A percentile compares a stretch with the other conserved stretches of the same genome.
phyloP scores from a whole-genome alignment of 2,329 filamentous ascomycete genomes.

The Fusarium lateritium region DNA sequence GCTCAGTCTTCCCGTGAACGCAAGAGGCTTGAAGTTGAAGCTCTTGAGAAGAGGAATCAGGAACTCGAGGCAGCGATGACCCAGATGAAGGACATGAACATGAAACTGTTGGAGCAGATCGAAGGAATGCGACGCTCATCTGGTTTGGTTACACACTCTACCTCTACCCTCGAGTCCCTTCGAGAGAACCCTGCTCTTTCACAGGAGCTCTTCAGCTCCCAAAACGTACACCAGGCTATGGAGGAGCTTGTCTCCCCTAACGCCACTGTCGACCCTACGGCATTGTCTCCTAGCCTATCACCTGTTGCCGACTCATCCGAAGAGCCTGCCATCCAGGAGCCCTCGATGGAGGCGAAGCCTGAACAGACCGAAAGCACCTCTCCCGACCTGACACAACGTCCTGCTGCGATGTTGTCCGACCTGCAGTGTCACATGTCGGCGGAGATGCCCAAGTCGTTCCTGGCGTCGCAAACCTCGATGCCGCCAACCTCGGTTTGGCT shows the following conservation, averaged over 20 bases:
- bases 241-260: slow-evolving; percentile 59
- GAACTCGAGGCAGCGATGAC: slow-evolving; percentile 76
- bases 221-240: slow-evolving; percentile 57
- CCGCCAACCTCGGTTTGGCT: slow-evolving; percentile 60
- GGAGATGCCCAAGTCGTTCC: slow-evolving; percentile 67
- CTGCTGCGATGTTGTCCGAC: slow-evolving; percentile 99
- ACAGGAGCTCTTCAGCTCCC: slow-evolving; percentile 69
- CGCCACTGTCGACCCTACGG: slow-evolving; percentile 72
- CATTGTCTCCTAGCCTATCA: slow-evolving; percentile 70
- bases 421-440: slow-evolving; percentile 99
- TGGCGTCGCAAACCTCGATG: slow-evolving; percentile 59
- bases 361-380: slow-evolving; percentile 61
- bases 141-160: slow-evolving; percentile 58
- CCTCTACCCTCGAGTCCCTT: slow-evolving; percentile 60
- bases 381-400: slow-evolving; percentile 99
- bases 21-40: slow-evolving; percentile 90
- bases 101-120: slow-evolving; percentile 65
- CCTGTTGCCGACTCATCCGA: slow-evolving; percentile 64
- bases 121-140: slow-evolving; percentile 63
- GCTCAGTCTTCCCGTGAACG: slow-evolving; percentile 97
- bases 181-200: slow-evolving; percentile 69
- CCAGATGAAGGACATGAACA: slow-evolving; percentile 70
- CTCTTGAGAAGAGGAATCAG: slow-evolving; percentile 81
- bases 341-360: slow-evolving; percentile 41
- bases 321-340: slow-evolving; percentile 50